phyloP scores from a whole-genome alignment of 257 asterid species.

The Paulownia fortunei region DNA sequence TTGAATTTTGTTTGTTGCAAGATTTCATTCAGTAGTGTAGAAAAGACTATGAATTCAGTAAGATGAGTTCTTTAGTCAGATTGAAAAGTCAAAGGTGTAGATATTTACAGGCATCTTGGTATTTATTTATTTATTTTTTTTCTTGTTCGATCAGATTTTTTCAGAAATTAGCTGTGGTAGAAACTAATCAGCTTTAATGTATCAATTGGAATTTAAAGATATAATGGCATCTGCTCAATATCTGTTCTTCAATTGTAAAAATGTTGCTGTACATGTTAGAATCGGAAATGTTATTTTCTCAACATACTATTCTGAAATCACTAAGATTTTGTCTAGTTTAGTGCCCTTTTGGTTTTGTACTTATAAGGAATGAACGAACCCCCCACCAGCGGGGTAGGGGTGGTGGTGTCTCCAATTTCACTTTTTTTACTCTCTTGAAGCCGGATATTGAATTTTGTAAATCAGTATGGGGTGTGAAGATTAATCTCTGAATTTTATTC shows the following conservation, averaged over 20 bases:
- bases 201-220: not conserved
- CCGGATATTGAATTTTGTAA: not conserved
- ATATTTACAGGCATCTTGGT: not conserved
- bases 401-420: too few species aligned
- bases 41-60: not conserved
- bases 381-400: too few species aligned
- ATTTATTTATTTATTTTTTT: not conserved
- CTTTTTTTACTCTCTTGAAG: too few species aligned
- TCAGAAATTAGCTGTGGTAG: not conserved
- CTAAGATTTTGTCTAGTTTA: not conserved
- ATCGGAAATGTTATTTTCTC: not conserved
- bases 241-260: not conserved
- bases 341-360: not conserved
- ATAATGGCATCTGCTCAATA: not conserved
- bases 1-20: conserved; percentile 16
- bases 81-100: conserved; percentile 15
- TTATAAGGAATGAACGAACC: too few species aligned
- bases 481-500: not conserved
- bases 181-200: not conserved
- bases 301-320: not conserved
- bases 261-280: not conserved
- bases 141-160: not conserved
- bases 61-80: not conserved
- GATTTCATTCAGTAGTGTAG: not conserved
- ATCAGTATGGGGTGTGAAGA: not conserved